Evolutionary conservation across 257 asterid species (phyloP).

Genomic region (Solanum paucissectum): DNA sequence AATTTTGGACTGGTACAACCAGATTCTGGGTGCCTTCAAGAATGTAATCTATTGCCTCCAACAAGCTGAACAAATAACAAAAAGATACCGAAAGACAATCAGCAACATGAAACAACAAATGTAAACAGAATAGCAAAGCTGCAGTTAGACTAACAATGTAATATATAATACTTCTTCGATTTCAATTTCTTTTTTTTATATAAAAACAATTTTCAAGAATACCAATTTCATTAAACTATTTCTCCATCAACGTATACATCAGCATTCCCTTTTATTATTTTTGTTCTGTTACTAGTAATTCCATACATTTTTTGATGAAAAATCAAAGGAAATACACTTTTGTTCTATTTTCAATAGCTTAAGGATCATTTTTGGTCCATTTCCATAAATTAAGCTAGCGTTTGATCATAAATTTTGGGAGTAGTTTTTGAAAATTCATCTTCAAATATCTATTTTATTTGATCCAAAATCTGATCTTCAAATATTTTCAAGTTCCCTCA

Average conservation of each 20-base stretch:
- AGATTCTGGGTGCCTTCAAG: constrained; percentile 77
- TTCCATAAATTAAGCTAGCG: not conserved
- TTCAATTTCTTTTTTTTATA: too few species aligned
- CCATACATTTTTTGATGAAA: not conserved
- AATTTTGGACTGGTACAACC: constrained; percentile 50
- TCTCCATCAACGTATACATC: too few species aligned
- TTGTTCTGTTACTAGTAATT: not conserved
- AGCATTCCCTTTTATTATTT: too few species aligned
- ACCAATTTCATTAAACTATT: too few species aligned
- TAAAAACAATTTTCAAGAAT: too few species aligned
- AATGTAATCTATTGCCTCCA: constrained; percentile 64
- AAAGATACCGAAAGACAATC: not conserved
- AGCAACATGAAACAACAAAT: not conserved
- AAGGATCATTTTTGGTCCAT: too few species aligned
- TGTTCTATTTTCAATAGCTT: not conserved
- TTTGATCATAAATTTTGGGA: not conserved
- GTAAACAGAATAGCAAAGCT: not conserved
- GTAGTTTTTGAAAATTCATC: not conserved
- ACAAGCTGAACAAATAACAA: constrained; percentile 28
- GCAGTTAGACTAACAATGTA: not conserved
- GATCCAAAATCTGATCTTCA: too few species aligned
- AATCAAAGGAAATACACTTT: not conserved
- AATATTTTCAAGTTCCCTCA: not conserved
- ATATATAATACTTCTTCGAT: too few species aligned
- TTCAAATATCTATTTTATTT: too few species aligned